Percentiles rank a stretch among this genome's conserved stretches.
phyloP scores from a whole-genome alignment of 2,329 filamentous ascomycete genomes.

The Bipolaris victoriae region DNA sequence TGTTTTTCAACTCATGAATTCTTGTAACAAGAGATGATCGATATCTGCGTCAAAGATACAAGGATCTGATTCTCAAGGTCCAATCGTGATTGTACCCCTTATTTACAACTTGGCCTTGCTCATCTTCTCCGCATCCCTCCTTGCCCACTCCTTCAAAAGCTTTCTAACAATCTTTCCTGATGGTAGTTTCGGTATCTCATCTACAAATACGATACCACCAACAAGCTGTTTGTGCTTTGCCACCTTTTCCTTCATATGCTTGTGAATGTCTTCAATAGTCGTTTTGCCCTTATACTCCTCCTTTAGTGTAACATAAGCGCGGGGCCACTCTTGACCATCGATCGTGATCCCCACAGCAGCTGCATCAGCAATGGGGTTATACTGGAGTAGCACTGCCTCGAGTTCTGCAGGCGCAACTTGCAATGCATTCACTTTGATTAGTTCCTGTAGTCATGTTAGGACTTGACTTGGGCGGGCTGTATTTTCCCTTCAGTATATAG shows the following conservation, averaged over 20 bases:
- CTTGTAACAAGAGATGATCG: too few species aligned
- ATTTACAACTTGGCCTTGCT: slow-evolving; percentile 34
- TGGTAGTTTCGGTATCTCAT: slow-evolving; percentile 63
- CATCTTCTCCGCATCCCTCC: slow-evolving; percentile 55
- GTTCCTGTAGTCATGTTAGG: slow-evolving; percentile 30
- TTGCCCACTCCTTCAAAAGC: slow-evolving; percentile 63
- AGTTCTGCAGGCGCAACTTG: slow-evolving; percentile 50
- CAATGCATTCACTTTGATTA: slow-evolving; percentile 53
- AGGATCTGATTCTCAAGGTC: too few species aligned
- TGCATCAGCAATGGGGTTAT: slow-evolving; percentile 60
- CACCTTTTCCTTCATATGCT: slow-evolving; percentile 54
- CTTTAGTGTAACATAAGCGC: slow-evolving; percentile 60
- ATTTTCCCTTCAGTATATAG: not conserved
- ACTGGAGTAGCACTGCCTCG: slow-evolving; percentile 59
- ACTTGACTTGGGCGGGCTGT: too few species aligned
- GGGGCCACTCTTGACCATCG: slow-evolving; percentile 59
- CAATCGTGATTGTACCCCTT: too few species aligned
- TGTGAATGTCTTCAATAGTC: slow-evolving; percentile 35
- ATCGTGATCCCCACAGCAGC: slow-evolving; percentile 62
- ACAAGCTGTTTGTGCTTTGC: slow-evolving; percentile 60
- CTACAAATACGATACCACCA: slow-evolving; percentile 61
- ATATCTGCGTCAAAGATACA: too few species aligned
- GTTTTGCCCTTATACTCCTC: slow-evolving; percentile 51
- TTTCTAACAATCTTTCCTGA: slow-evolving; percentile 66
- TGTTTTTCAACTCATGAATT: too few species aligned